phyloP scores from a whole-genome alignment of 371 early-diverging fungal genomes.

The Mortierella sp. region DNA sequence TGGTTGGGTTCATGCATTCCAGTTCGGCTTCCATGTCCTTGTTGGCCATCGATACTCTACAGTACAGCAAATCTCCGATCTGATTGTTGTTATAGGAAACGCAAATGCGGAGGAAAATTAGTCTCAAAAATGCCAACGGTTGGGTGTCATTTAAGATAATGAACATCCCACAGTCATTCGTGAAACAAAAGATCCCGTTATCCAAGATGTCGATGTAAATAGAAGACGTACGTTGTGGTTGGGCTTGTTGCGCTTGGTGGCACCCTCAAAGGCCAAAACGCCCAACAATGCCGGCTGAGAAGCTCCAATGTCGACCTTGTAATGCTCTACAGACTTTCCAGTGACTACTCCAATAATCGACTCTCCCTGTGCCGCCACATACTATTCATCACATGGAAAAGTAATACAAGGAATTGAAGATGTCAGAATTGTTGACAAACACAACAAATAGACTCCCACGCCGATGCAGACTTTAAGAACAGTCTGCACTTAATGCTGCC shows the following conservation, averaged over 20 bases:
- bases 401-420: neutral
- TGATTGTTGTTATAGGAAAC: conserved; percentile 10
- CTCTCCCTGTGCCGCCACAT: conserved; percentile 89
- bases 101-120: neutral
- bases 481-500: neutral
- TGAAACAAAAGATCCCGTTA: neutral
- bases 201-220: neutral
- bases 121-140: neutral
- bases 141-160: neutral
- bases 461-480: no score
- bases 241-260: conserved; percentile 93
- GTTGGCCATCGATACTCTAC: conserved; percentile 87
- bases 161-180: neutral
- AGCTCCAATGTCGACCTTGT: conserved; percentile 93
- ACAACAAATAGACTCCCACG: no score
- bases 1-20: conserved; percentile 86
- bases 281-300: conserved; percentile 88
- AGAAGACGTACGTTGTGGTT: conserved; percentile 69
- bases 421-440: neutral
- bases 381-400: conserved; percentile 63
- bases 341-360: conserved; percentile 89
- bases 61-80: conserved; percentile 88
- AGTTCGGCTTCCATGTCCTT: conserved; percentile 97
- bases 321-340: conserved; percentile 80
- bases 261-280: conserved; percentile 93